A percentile compares a stretch with the other conserved stretches of the same genome.
Conservation (phyloP, 2,329 filamentous ascomycete genomes). For the Chaetothyriales sp. region DNA sequence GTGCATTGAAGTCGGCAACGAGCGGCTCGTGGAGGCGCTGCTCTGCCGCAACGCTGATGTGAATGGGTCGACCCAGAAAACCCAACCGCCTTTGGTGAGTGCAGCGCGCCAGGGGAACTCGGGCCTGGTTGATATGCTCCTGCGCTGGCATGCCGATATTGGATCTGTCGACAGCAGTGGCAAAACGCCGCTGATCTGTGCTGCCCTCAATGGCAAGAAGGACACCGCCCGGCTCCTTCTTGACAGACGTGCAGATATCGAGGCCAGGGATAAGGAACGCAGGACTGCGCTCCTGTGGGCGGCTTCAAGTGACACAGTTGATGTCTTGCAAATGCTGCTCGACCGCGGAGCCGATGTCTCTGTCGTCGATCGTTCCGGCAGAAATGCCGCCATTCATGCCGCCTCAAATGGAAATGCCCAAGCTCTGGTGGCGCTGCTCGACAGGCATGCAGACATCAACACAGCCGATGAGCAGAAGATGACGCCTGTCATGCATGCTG, state of each 20-base stretch:
- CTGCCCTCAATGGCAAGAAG: conserved; percentile 2
- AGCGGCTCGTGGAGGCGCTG: neutral
- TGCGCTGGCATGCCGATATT: neutral
- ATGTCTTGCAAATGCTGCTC: conserved; percentile 6
- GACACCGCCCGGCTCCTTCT: conserved; percentile 20
- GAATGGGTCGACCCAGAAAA: neutral
- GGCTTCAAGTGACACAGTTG: conserved; percentile 4
- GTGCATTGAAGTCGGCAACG: neutral
- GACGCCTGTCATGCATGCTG: neutral
- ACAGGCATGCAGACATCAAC: neutral
- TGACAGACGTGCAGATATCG: conserved; percentile 25
- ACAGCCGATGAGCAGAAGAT: neutral
- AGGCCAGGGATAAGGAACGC: conserved; percentile 15
- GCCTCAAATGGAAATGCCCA: neutral
- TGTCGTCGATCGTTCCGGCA: conserved; percentile 4
- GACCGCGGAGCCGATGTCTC: conserved; percentile 5
- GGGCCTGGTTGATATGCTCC: neutral
- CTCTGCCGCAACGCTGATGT: neutral
- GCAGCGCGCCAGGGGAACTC: neutral
- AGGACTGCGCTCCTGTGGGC: conserved; percentile 7
- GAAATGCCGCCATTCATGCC: neutral
- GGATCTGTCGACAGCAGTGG: neutral
- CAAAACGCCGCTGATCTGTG: neutral
- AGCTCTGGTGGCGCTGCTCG: neutral
- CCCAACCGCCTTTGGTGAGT: neutral